Evolutionary conservation across 331 rosid genomes (phyloP), one percentile per base, ranked within the genome.

Genomic region (Telfairia occidentalis): DNA sequence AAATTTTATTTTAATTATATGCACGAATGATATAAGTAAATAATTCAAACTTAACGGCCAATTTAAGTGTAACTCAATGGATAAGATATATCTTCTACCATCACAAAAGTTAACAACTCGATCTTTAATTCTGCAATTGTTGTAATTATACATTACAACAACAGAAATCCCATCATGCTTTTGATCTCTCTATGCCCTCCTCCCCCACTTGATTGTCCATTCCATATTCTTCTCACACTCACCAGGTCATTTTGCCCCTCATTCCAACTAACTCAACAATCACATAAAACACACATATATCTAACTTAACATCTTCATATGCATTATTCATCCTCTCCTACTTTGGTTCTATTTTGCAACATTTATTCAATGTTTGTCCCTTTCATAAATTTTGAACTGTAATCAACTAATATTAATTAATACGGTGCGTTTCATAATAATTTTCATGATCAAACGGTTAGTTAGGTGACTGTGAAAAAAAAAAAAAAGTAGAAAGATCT

Each of bases 171-270:
- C 52, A 38, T 65, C 52, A 65, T 65, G 72, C 18, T 3, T 37
- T 8, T 12, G n/a, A n/a, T n/a, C n/a, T 57, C 2, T 53, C 23
- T 53, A 53, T 53, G 60, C 11, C 65, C 29, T 58, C 4, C 66
- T 58, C 4, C 66, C 66, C 66, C 66, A 59, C 66, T 63, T 35
- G 24, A 3, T 35, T 65, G 73, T 66, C 73, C 23, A 40, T 66
- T 66, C 71, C 46, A 66, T 1, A 43, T 21, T 23, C 73, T 40
- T 40, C 35, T 23, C 74, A 67, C 74, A 21, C 35, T 23, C 74
- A 67, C 74, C 74, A 35, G n/a, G 49, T 37, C 71, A 64, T 64
- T 7, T 37, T 64, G 71, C 71, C 48, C 21, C 71, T 35, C 71
- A 9, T 37, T 37, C 49, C 71, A 64, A 35, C 49, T 7, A 64